A percentile compares a stretch with the other conserved stretches of the same genome.
Conservation (phyloP, 1,284 basidiomycete genomes). For the Cutaneotrichosporon daszewskae region DNA sequence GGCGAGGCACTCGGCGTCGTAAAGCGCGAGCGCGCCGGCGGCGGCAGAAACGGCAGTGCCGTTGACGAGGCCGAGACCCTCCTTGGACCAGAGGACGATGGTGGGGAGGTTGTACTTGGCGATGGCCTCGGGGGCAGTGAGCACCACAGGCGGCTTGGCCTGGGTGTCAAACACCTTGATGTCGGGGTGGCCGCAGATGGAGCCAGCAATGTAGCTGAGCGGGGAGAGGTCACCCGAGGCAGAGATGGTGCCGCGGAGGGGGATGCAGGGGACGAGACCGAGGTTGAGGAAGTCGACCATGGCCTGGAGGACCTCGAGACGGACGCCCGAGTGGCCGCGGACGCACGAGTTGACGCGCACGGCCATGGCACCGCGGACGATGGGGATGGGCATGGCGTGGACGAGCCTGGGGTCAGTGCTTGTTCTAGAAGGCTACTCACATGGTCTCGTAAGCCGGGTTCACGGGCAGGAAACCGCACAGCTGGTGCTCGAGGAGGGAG, state of each 20-base stretch:
- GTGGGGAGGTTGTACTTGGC: slow-evolving; percentile 14
- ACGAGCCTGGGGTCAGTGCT: too few relatives aligned
- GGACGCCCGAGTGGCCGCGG: slow-evolving; percentile 21
- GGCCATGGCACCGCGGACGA: slow-evolving; percentile 18
- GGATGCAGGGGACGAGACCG: slow-evolving; percentile 18
- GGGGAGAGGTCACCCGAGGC: slow-evolving; percentile 18
- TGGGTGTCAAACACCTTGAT: slow-evolving; percentile 18
- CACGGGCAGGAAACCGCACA: slow-evolving; percentile 18
- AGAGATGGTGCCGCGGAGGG: slow-evolving; percentile 18
- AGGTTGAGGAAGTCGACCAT: slow-evolving; percentile 16
- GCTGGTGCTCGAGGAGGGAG: slow-evolving; percentile 22
- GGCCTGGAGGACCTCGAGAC: slow-evolving; percentile 15
- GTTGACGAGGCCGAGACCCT: slow-evolving; percentile 20
- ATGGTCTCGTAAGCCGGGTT: slow-evolving; percentile 15
- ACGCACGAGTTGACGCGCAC: slow-evolving; percentile 18
- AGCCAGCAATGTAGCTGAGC: slow-evolving; percentile 16
- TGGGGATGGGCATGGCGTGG: slow-evolving; percentile 16
- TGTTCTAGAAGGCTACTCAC: neutral
- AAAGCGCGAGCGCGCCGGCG: slow-evolving; percentile 14
- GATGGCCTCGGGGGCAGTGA: slow-evolving; percentile 12
- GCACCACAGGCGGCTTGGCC: slow-evolving; percentile 1
- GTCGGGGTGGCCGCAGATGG: slow-evolving; percentile 20
- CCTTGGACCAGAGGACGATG: slow-evolving; percentile 13
- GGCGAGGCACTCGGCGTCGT: slow-evolving; percentile 21
- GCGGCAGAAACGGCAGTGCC: slow-evolving; percentile 18